Evolutionary conservation across 2,329 filamentous ascomycete species (phyloP).

Genomic region (Ophiosphaerella korrae): DNA sequence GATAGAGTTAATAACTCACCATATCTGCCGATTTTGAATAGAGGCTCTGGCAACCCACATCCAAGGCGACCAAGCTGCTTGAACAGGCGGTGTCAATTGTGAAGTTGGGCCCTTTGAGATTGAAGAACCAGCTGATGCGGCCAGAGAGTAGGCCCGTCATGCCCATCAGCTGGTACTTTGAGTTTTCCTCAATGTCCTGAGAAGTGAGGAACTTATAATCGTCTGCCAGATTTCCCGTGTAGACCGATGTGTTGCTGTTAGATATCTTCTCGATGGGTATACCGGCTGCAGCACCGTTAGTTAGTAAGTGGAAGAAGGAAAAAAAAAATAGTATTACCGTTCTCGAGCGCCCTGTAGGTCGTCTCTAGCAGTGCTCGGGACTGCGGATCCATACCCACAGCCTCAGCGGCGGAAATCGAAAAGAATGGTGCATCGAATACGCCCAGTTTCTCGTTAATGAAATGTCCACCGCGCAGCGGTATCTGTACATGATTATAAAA

Average conservation of each 20-base stretch:
- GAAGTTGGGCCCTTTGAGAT: conserved; percentile 23
- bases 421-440: conserved; percentile 10
- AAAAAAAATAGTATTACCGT: conserved; percentile 1
- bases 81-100: conserved; percentile 30
- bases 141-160: conserved; percentile 8
- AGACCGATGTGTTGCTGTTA: conserved; percentile 6
- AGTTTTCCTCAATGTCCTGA: conserved; percentile 22
- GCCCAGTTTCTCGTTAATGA: conserved; percentile 10
- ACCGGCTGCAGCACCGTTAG: no score
- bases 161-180: background rate
- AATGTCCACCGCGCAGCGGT: conserved; percentile 9
- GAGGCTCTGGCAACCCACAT: conserved; percentile 16
- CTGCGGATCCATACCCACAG: conserved; percentile 17
- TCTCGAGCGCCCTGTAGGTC: conserved; percentile 27
- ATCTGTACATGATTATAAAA: background rate
- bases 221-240: conserved; percentile 5
- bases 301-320: no score
- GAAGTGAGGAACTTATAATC: conserved; percentile 4
- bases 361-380: conserved; percentile 24
- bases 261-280: conserved; percentile 2
- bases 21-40: background rate
- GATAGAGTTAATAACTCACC: no score
- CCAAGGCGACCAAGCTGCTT: conserved; percentile 12
- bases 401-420: background rate
- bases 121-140: conserved; percentile 24